A percentile compares a stretch with the other conserved stretches of the same genome.
Conservation (phyloP, 345 rosid genomes). For the Kandelia obovata region DNA sequence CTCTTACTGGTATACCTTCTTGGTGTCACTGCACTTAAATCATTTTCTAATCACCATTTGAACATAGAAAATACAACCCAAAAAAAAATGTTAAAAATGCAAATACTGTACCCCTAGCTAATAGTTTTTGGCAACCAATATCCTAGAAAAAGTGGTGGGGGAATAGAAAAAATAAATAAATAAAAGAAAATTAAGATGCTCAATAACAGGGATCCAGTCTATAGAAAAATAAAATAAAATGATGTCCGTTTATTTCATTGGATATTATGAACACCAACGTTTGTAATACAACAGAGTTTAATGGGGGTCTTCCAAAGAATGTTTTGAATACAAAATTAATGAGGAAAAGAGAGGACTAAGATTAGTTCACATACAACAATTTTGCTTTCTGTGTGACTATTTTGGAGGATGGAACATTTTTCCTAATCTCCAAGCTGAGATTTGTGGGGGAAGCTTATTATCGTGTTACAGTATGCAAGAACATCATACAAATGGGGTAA, state of each 20-base stretch:
- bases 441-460: slow-evolving; percentile 9
- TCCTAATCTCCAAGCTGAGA: slow-evolving; percentile 14
- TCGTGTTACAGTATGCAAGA: slow-evolving; percentile 11
- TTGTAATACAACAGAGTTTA: slow-evolving; percentile 12
- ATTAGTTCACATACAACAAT: slow-evolving; percentile 12
- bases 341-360: slow-evolving; percentile 1
- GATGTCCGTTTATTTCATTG: slow-evolving; percentile 13
- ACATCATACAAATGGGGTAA: not conserved
- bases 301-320: slow-evolving; percentile 1
- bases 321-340: slow-evolving; percentile 9
- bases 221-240: too few relatives aligned
- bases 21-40: too few relatives aligned
- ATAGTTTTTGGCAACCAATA: too few relatives aligned
- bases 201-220: too few relatives aligned
- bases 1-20: too few relatives aligned
- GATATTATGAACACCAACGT: slow-evolving; percentile 5
- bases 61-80: too few relatives aligned
- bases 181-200: too few relatives aligned
- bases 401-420: slow-evolving; percentile 15
- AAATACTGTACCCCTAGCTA: too few relatives aligned
- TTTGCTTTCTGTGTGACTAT: slow-evolving; percentile 12
- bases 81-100: too few relatives aligned
- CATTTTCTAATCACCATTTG: too few relatives aligned
- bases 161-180: too few relatives aligned
- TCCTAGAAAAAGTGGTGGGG: too few relatives aligned